A percentile compares a stretch with the other conserved stretches of the same genome.
These are phyloP conservation scores for Debaryomycetaceae sp. DNA, from an alignment of 1,139 yeast species.

Conservation along the genomic window DNA sequence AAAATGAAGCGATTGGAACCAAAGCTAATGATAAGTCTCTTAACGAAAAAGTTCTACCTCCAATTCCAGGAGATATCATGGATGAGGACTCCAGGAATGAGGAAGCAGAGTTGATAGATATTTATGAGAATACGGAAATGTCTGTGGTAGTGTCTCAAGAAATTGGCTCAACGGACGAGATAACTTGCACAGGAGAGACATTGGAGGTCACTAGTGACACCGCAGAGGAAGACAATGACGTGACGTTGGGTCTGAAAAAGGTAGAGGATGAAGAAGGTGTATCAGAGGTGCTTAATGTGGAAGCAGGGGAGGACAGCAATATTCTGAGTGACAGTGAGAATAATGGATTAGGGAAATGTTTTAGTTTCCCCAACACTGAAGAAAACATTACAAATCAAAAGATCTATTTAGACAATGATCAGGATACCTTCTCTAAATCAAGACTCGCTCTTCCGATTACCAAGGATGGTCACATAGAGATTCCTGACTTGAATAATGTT, in stretches of 20 bases:
- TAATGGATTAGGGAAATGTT: conserved; percentile 32
- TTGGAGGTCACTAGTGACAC: not conserved
- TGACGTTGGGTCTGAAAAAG: not conserved
- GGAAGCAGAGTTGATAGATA: not conserved
- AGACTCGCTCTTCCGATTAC: conserved; percentile 6
- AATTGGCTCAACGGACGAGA: not conserved
- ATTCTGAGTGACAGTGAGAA: conserved; percentile 19
- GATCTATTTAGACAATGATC: conserved; percentile 11
- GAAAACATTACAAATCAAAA: conserved; percentile 33
- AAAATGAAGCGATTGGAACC: not conserved
- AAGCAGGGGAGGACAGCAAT: not conserved
- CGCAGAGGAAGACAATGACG: not conserved
- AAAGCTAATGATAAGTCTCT: too few relatives aligned
- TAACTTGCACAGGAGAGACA: not conserved
- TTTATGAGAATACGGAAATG: not conserved
- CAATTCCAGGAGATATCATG: not conserved
- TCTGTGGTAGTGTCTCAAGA: not conserved
- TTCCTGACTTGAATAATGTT: conserved; percentile 35
- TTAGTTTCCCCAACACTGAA: conserved; percentile 37
- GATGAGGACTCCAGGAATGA: not conserved
- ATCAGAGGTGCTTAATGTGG: not conserved
- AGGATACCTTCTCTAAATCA: conserved; percentile 4
- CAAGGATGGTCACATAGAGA: conserved; percentile 38
- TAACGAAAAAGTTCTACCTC: not conserved
- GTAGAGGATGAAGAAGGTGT: not conserved